Conservation (phyloP, 495 filamentous ascomycete species). For the Parathielavia appendiculata region DNA sequence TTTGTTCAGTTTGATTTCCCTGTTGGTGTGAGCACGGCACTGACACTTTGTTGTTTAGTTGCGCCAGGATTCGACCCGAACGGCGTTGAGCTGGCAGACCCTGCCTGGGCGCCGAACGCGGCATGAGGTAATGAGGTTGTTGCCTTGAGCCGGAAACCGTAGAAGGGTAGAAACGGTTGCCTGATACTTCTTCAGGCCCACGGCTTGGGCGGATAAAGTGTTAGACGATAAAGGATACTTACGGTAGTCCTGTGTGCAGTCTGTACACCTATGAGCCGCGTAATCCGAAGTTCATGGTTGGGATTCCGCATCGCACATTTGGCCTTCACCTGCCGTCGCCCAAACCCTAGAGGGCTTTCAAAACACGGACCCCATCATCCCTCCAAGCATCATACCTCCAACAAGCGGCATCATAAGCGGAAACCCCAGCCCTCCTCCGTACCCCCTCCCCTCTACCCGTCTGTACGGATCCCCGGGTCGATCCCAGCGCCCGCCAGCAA, state of each 20-base stretch:
- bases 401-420: slow-evolving; percentile 14
- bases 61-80: slow-evolving; percentile 37
- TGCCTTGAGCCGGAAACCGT: too few relatives aligned
- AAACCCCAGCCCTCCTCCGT: slow-evolving; percentile 20
- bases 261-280: too few relatives aligned
- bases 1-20: neutral
- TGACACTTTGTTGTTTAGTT: slow-evolving; percentile 21
- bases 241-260: too few relatives aligned
- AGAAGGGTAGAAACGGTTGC: too few relatives aligned
- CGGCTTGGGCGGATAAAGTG: too few relatives aligned
- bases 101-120: slow-evolving; percentile 33
- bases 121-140: too few relatives aligned
- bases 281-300: too few relatives aligned
- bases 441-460: slow-evolving; percentile 13
- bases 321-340: too few relatives aligned
- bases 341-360: neutral
- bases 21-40: neutral
- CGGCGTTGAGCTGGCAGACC: slow-evolving; percentile 35
- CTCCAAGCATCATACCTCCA: slow-evolving; percentile 19
- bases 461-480: slow-evolving; percentile 8
- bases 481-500: slow-evolving; percentile 22
- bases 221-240: too few relatives aligned
- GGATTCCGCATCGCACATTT: too few relatives aligned
- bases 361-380: slow-evolving; percentile 7
- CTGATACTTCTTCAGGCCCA: neutral